These are phyloP conservation scores for Tylopilus vinaceipallidus DNA, from an alignment of 768 basidiomycete genomes.

Conservation along the genomic window DNA sequence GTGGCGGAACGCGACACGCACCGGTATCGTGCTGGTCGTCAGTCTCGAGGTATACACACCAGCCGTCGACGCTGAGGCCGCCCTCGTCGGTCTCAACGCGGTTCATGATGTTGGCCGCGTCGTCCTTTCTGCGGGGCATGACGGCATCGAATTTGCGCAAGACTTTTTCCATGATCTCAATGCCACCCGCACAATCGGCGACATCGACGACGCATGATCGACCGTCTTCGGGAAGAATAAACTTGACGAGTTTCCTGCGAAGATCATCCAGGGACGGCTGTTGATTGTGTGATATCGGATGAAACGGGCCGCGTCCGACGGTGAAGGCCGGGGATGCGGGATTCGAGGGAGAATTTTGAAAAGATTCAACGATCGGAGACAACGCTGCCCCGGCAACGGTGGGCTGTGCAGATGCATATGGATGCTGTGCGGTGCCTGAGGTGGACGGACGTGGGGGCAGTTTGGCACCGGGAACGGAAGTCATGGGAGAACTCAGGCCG, in stretches of 20 bases:
- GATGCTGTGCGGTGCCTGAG: slow-evolving; percentile 47
- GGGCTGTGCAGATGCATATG: slow-evolving; percentile 57
- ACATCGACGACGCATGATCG: slow-evolving; percentile 78
- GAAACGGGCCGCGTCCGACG: slow-evolving; percentile 62
- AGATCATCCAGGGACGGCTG: slow-evolving; percentile 72
- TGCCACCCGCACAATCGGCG: slow-evolving; percentile 73
- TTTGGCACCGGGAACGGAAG: slow-evolving; percentile 37
- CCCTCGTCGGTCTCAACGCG: slow-evolving; percentile 70
- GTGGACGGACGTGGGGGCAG: slow-evolving; percentile 44
- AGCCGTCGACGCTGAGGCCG: slow-evolving; percentile 81
- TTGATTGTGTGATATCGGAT: slow-evolving; percentile 39
- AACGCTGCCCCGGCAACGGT: slow-evolving; percentile 42
- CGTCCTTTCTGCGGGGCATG: slow-evolving; percentile 39
- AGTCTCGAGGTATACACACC: slow-evolving; percentile 79
- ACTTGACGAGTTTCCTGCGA: slow-evolving; percentile 83
- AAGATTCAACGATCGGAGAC: slow-evolving; percentile 74
- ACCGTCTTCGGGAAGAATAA: slow-evolving; percentile 80
- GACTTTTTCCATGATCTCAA: slow-evolving; percentile 85
- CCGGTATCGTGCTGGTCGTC: slow-evolving; percentile 50
- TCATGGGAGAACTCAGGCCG: slow-evolving; percentile 41
- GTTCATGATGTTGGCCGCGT: slow-evolving; percentile 44
- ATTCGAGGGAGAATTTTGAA: slow-evolving; percentile 33
- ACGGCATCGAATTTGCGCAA: slow-evolving; percentile 87
- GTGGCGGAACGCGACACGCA: slow-evolving; percentile 28
- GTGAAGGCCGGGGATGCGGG: slow-evolving; percentile 54